Evolutionary conservation across 2,329 filamentous ascomycete genomes (phyloP), one percentile per base, ranked within the genome.

Genomic region (Exutisphaerella laricina): DNA sequence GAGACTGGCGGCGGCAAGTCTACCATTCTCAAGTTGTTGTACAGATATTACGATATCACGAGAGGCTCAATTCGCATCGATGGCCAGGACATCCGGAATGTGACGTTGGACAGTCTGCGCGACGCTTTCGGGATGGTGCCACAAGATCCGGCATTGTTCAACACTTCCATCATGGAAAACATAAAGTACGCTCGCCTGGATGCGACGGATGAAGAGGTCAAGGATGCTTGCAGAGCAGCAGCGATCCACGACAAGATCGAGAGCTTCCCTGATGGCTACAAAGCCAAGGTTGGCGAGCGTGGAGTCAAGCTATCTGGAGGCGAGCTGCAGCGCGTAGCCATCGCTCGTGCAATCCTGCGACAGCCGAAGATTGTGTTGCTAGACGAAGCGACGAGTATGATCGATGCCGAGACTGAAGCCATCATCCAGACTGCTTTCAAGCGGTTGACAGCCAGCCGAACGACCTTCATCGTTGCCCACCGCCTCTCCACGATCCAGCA

Each of bases 271-370:
- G 68, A 85, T 68, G 78, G 79, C 1, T 89, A 89, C 57, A 74
- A 83, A 4, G 88, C 86, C 0, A 65, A 76, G 6, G 85, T 92
- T 1, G 87, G 87, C 1, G 85, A 90, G 58, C 77, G 77, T 20
- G 87, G 87, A 4, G 82, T 84, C 35, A 87, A 85, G 59, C 69
- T 94, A 1, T 88, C 83, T 8, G 84, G 86, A n/a, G 88, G 88
- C 1, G 87, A 94, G 61, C 78, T 85, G n/a, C 87, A 94, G 61
- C 78, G 88, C 4, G 74, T 94, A 17, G 82, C 85, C 2, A 88
- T 88, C 48, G 84, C 84, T 0, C 72, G 84, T 5, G 80, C 80
- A 8, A 79, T 88, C 20, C 72, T 88, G 40, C 78, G 81, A 33
- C 69, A 79, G 38, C 84, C 84, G 0, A 67, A 70, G 0, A 77